Evolutionary conservation across 495 filamentous ascomycete species (phyloP).

Genomic region (Xylaria telfairii): DNA sequence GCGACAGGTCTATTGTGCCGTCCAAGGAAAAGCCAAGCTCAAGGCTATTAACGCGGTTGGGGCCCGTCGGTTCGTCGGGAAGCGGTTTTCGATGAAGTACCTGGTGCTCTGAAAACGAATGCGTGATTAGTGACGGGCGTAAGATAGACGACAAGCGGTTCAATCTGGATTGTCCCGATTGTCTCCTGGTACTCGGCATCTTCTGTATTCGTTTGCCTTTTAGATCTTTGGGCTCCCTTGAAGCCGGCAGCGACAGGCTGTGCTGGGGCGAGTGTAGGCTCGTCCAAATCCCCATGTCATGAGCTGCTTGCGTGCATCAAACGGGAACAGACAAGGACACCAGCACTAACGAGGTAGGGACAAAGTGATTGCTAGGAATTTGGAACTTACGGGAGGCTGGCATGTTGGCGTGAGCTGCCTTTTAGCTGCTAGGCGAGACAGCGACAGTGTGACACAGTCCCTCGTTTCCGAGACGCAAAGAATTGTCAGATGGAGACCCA

Average conservation of each 20-base stretch:
- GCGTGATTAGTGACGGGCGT: conserved; percentile 37
- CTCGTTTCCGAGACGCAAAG: conserved; percentile 13
- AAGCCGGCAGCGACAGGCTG: conserved; percentile 14
- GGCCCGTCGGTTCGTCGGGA: conserved; percentile 26
- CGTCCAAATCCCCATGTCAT: conserved; percentile 14
- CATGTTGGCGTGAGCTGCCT: conserved; percentile 9
- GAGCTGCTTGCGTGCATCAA: not conserved
- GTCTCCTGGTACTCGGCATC: conserved; percentile 22
- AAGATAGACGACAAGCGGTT: conserved; percentile 39
- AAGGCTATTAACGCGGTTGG: conserved; percentile 30
- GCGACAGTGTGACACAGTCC: conserved; percentile 18
- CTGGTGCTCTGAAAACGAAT: conserved; percentile 31
- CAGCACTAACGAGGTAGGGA: not conserved
- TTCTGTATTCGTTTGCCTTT: conserved; percentile 2
- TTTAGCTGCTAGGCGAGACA: conserved; percentile 16
- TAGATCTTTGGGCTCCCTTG: not conserved
- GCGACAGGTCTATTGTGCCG: not conserved
- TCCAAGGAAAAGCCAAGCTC: conserved; percentile 9
- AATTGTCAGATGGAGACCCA: conserved; percentile 25
- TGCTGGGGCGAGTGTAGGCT: not conserved
- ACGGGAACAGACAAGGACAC: not conserved
- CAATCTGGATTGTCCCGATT: conserved; percentile 34
- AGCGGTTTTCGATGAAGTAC: conserved; percentile 35
- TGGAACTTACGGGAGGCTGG: conserved; percentile 24
- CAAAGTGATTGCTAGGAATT: conserved; percentile 10